Conservation (phyloP, 768 basidiomycete species). For the Pleurotus tuber-regium region DNA sequence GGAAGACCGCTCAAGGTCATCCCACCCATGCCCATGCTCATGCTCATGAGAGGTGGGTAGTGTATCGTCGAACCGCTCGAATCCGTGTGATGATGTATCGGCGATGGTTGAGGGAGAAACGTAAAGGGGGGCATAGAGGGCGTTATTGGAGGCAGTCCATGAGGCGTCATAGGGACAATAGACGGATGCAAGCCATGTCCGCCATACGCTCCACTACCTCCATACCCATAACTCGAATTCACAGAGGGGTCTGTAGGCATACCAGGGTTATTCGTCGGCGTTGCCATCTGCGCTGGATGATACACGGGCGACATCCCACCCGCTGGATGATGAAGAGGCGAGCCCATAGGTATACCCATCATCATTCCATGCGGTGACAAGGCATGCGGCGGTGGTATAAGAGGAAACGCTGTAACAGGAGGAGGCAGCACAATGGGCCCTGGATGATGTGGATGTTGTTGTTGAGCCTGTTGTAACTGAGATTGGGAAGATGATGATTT, state of each 20-base stretch:
- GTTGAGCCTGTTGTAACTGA: slow-evolving; percentile 11
- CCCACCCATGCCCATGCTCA: slow-evolving; percentile 9
- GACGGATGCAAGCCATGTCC: slow-evolving; percentile 19
- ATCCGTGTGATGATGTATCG: slow-evolving; percentile 9
- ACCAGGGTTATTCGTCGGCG: slow-evolving; percentile 19
- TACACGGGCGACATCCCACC: slow-evolving; percentile 35
- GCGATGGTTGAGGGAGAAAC: slow-evolving; percentile 55
- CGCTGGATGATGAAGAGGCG: slow-evolving; percentile 28
- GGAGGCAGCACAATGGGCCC: slow-evolving; percentile 71
- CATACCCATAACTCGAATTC: not conserved
- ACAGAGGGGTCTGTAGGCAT: slow-evolving; percentile 17
- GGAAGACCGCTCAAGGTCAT: not conserved
- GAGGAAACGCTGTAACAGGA: slow-evolving; percentile 33
- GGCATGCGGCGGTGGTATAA: slow-evolving; percentile 23
- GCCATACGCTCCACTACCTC: slow-evolving; percentile 6
- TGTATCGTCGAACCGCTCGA: not conserved
- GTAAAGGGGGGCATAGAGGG: slow-evolving; percentile 96
- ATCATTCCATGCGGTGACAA: slow-evolving; percentile 25
- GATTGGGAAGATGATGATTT: slow-evolving; percentile 1
- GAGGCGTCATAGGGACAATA: slow-evolving; percentile 58
- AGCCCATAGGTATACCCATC: slow-evolving; percentile 3
- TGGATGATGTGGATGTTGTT: slow-evolving; percentile 52
- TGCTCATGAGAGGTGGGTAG: not conserved
- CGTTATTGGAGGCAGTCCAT: slow-evolving; percentile 89
- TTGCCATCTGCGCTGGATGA: slow-evolving; percentile 32